phyloP scores from a whole-genome alignment of 768 basidiomycete species.

The Dacryopinax primogenitus region DNA sequence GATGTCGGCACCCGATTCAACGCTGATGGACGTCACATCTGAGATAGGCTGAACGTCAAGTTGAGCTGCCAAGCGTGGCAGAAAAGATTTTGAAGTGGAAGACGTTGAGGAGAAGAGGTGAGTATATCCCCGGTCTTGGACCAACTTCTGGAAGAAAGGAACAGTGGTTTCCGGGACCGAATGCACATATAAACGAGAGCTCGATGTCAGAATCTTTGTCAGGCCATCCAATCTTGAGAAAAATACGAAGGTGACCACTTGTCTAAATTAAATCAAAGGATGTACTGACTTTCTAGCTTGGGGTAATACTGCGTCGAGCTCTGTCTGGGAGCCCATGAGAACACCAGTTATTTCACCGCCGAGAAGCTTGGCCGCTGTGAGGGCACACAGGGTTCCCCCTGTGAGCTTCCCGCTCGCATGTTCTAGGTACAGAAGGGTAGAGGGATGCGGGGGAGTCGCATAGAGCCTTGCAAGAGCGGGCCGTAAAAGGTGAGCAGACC shows the following conservation, averaged over 20 bases:
- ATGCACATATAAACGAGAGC: conserved; percentile 54
- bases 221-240: conserved; percentile 52
- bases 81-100: conserved; percentile 78
- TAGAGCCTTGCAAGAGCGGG: conserved; percentile 26
- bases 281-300: conserved; percentile 62
- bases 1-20: conserved; percentile 56
- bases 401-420: conserved; percentile 72
- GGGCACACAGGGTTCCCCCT: conserved; percentile 71
- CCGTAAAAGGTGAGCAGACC: too few species aligned
- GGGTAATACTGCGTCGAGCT: conserved; percentile 52
- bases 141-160: conserved; percentile 65
- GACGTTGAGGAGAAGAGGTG: conserved; percentile 90
- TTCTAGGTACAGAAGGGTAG: conserved; percentile 81
- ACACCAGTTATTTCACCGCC: conserved; percentile 78
- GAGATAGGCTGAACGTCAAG: conserved; percentile 86
- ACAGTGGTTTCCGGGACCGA: conserved; percentile 65
- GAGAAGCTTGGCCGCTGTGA: conserved; percentile 78
- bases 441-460: conserved; percentile 47
- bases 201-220: conserved; percentile 51
- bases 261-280: conserved; percentile 11
- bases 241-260: neutral
- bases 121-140: conserved; percentile 59
- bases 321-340: conserved; percentile 53
- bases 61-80: conserved; percentile 81
- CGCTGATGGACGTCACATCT: conserved; percentile 72